Evolutionary conservation across 1,284 basidiomycete species (phyloP), one percentile per base, ranked within the genome.

Genomic region (Moniliophthora roreri): DNA sequence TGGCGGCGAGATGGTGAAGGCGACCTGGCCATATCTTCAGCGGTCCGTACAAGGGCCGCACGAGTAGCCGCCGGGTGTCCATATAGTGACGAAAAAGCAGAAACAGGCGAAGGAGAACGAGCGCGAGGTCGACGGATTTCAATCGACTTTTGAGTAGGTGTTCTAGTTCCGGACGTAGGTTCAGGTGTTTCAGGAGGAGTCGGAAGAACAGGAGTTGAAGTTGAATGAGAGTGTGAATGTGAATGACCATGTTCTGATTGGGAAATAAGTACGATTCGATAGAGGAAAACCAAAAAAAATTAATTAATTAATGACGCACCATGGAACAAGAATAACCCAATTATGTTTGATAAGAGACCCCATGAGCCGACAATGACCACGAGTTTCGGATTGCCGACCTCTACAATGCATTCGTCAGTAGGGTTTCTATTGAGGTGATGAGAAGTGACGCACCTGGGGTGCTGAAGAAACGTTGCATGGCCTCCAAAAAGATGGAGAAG

Each of bases 321-420:
- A 67, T 97, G 95, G 81, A 99, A 99, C 53, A 99, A 77, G 75
- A 96, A 90, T 24, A 99, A 73, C n/a, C 97, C 97, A 48, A 98
- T 80, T 36, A 99, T 81, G 66, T 99, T 99, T 35, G 93, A 96
- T 0, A 88, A 81, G 4, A 99, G 76, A 35, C 97, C 97, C 5
- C 95, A 74, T n/a, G 83, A 87, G n/a, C 97, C 97, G 26, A 99
- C 96, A 24, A 96, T 72, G 3, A 98, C 91, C 28, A 99, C 84
- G 6, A 99, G 76, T 61, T 82, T 84, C 1, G 97, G 92, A 66
- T 88, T 94, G 6, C 85, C 85, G 35, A 99, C 91, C 68, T 98
- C 95, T 93, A 68, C 42, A 9, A 36, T 59, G 54, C 28, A 9
- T 53, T 46, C 28, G 34, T 21, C 39, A 26, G 11, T 23, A 50